Conservation (phyloP, 352 stramenopile species). For the Phytophthora sp. region DNA sequence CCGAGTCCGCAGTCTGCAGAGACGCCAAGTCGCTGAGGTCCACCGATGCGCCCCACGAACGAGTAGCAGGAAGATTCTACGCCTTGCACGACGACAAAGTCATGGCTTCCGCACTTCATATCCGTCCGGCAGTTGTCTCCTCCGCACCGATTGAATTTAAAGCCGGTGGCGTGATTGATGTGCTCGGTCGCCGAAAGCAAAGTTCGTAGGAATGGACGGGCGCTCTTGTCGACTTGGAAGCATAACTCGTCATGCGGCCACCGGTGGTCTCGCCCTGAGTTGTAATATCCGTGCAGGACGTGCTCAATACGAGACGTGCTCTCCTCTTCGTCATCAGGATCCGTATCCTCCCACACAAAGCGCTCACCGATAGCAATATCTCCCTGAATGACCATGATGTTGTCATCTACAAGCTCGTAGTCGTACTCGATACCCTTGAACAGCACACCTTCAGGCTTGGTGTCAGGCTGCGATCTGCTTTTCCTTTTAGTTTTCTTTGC, state of each 20-base stretch:
- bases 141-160: constrained; percentile 61
- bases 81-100: constrained; percentile 65
- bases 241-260: constrained; percentile 71
- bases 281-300: constrained; percentile 82
- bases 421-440: constrained; percentile 86
- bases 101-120: constrained; percentile 43
- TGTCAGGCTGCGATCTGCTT: neutral
- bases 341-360: constrained; percentile 35
- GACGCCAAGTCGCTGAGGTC: constrained; percentile 62
- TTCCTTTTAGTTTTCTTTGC: constrained; percentile 20
- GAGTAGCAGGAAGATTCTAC: constrained; percentile 76
- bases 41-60: constrained; percentile 80
- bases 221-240: constrained; percentile 64
- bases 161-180: constrained; percentile 67
- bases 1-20: constrained; percentile 72
- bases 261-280: constrained; percentile 74
- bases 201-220: constrained; percentile 40
- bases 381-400: constrained; percentile 80
- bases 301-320: constrained; percentile 29
- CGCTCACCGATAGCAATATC: constrained; percentile 77
- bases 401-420: constrained; percentile 76
- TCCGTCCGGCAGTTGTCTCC: constrained; percentile 56
- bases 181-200: constrained; percentile 67
- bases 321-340: constrained; percentile 14
- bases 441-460: constrained; percentile 42